Conservation (phyloP, 2,329 filamentous ascomycete genomes). For the Chrysoporthe deuterocubensis region DNA sequence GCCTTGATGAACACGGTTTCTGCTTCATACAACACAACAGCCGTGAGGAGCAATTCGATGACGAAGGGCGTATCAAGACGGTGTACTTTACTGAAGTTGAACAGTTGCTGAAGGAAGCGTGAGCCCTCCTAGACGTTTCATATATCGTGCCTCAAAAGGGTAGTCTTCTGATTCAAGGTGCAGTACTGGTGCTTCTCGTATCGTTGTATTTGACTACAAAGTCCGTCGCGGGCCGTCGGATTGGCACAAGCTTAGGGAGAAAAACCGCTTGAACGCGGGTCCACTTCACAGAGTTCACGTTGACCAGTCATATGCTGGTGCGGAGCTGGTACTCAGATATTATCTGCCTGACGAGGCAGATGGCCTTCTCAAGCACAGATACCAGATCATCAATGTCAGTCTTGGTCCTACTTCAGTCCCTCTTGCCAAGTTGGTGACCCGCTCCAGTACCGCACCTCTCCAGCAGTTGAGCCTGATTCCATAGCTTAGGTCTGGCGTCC, state of each 20-base stretch:
- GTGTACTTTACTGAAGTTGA: background rate
- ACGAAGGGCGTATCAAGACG: slow-evolving; percentile 39
- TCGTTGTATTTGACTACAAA: slow-evolving; percentile 37
- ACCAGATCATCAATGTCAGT: slow-evolving; percentile 44
- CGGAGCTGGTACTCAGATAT: slow-evolving; percentile 31
- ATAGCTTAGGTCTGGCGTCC: slow-evolving; percentile 47
- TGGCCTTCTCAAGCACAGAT: slow-evolving; percentile 37
- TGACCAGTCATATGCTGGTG: slow-evolving; percentile 43
- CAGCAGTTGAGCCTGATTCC: background rate
- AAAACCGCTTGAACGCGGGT: slow-evolving; percentile 62
- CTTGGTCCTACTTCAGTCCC: background rate
- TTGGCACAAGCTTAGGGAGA: slow-evolving; percentile 70
- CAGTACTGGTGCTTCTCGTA: slow-evolving; percentile 19
- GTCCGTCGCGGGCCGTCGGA: slow-evolving; percentile 57
- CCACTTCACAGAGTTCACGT: slow-evolving; percentile 54
- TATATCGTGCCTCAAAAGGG: too few species aligned
- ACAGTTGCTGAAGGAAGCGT: background rate
- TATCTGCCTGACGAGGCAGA: slow-evolving; percentile 33
- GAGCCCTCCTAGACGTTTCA: background rate
- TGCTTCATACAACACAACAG: slow-evolving; percentile 58
- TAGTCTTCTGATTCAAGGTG: slow-evolving; percentile 67
- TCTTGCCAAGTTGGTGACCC: too few species aligned
- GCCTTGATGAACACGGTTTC: slow-evolving; percentile 56
- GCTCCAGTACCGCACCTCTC: too few species aligned
- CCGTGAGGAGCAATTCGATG: slow-evolving; percentile 58